Evolutionary conservation across 257 asterid genomes (phyloP), one percentile per base, ranked within the genome.

Genomic region (Dorcoceras hygrometricum): DNA sequence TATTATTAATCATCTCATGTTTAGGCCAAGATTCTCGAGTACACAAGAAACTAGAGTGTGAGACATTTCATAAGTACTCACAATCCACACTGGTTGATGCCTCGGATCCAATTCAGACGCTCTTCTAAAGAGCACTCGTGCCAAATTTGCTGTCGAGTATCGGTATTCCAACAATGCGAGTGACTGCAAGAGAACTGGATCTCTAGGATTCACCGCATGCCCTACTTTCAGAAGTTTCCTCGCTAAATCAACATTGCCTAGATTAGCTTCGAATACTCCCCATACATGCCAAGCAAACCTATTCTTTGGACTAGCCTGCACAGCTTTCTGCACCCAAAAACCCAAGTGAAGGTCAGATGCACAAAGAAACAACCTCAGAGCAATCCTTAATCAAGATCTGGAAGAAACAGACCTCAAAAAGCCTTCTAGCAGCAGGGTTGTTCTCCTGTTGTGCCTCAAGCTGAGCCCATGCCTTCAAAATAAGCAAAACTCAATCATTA

Each of bases 221-320:
- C 99, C 97, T 48, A 90, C 90, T 75, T 80, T 89, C 32, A 93
- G 78, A 73, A 93, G 99, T 78, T 93, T 93, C 69, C 96, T 73
- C 20, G 95, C 97, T 59, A 82, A 77, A 32, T 90, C 88, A 12
- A 82, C 76, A 27, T 80, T 80, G 55, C 92, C 99, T 2, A 86
- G 70, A 73, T 80, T 87, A 27, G 86, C 86, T 79, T 93, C 99
- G 67, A 86, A 90, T 34, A 90, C 96, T 73, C 99, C 99, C 99
- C 97, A 93, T 3, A 93, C 99, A 23, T 90, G 99, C 99, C 99
- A 93, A 2, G 99, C 97, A 48, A 93, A 93, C 76, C 97, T 82
- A 65, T 93, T 93, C 84, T 93, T 93, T 0, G 96, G 99, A 79
- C 99, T 93, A 0, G 99, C 95, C 75, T 88, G 82, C n/a, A 93